Percentiles rank a stretch among this genome's conserved stretches.
These are phyloP conservation scores for Phytophthora idaei DNA, from an alignment of 352 stramenopile species.

Conservation along the genomic window DNA sequence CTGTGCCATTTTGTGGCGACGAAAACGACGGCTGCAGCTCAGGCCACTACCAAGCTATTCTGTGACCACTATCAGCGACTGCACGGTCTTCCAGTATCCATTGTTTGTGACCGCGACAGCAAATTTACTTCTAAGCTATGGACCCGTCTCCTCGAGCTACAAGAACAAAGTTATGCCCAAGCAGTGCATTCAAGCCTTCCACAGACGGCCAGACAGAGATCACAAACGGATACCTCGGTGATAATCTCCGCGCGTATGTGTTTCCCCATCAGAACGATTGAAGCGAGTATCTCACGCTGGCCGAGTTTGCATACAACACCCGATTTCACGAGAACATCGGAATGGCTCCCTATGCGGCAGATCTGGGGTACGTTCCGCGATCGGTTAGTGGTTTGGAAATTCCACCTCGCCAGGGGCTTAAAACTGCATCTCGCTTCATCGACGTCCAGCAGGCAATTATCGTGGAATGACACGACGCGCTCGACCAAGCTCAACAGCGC, in stretches of 20 bases:
- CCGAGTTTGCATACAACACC: no score
- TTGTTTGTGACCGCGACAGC: constrained; percentile 13
- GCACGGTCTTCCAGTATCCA: constrained; percentile 6
- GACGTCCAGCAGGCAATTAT: constrained; percentile 6
- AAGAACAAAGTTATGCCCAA: constrained; percentile 4
- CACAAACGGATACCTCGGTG: not conserved
- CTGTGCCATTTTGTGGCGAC: constrained; percentile 11
- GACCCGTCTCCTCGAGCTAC: not conserved
- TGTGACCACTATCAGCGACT: constrained; percentile 3
- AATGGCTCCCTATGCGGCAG: no score
- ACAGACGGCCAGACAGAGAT: constrained; percentile 17
- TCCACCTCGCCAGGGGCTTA: no score
- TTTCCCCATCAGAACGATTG: no score
- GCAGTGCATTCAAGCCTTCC: constrained; percentile 12
- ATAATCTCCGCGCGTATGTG: no score
- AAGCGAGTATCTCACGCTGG: no score
- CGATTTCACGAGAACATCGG: no score
- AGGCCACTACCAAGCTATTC: not conserved
- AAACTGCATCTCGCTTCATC: not conserved
- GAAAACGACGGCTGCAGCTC: constrained; percentile 4
- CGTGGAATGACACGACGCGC: constrained; percentile 7
- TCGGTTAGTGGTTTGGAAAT: not conserved
- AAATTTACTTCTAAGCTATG: constrained; percentile 14
- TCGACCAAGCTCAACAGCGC: constrained; percentile 12
- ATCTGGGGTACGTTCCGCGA: no score